Evolutionary conservation across 805 yeast genomes (phyloP).

Genomic region (Helenozyma baotianmanensis): DNA sequence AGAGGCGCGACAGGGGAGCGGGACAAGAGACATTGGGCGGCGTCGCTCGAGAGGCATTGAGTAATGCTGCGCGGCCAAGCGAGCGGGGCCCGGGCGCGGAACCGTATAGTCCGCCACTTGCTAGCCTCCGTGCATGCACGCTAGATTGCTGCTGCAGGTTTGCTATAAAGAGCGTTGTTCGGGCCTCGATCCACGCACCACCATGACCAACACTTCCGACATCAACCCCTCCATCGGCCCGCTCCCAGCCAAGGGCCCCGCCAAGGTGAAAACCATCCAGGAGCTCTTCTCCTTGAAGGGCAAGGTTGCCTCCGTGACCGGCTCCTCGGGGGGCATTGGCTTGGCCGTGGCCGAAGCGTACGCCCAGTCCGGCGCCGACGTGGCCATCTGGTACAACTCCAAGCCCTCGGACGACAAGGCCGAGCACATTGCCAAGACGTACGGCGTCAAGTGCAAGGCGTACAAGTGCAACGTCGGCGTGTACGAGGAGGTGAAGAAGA

Average conservation of each 20-base stretch:
- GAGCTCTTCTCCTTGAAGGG: conserved; percentile 77
- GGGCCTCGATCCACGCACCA: too few relatives aligned
- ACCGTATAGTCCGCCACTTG: too few relatives aligned
- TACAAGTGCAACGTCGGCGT: conserved; percentile 58
- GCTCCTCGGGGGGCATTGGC: conserved; percentile 82
- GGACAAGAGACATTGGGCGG: too few relatives aligned
- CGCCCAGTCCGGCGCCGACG: conserved; percentile 84
- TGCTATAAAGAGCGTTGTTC: too few relatives aligned
- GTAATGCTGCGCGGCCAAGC: too few relatives aligned
- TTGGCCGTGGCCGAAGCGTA: conserved; percentile 75
- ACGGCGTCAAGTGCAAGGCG: conserved; percentile 60
- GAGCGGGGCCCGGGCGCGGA: too few relatives aligned
- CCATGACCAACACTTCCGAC: conserved; percentile 14
- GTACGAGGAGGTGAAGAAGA: conserved; percentile 43
- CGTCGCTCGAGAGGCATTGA: too few relatives aligned
- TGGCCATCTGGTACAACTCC: conserved; percentile 61
- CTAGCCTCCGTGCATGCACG: too few relatives aligned
- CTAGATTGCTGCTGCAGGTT: too few relatives aligned
- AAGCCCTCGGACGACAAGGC: conserved; percentile 61
- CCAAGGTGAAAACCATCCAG: conserved; percentile 46
- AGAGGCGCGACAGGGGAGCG: too few relatives aligned
- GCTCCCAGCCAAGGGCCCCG: conserved; percentile 45
- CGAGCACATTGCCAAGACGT: conserved; percentile 35
- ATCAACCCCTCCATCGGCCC: conserved; percentile 34
- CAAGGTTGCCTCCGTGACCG: conserved; percentile 80